Evolutionary conservation across 108 stramenopile species (phyloP).

Genomic region (Conticribra weissflogii): DNA sequence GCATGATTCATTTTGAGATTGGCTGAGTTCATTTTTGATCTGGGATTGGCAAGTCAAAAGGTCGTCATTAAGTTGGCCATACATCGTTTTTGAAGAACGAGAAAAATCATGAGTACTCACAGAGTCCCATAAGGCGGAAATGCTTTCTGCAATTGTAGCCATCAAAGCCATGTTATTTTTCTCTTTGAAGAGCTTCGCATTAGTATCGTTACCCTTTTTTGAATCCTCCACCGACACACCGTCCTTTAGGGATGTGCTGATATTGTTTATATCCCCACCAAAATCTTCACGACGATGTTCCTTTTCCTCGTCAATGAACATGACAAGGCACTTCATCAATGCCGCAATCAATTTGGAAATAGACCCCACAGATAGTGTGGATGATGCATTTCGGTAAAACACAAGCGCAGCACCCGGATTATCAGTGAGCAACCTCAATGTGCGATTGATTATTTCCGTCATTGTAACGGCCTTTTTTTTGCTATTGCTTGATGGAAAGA

Average conservation of each 20-base stretch:
- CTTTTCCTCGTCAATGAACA: constrained; percentile 45
- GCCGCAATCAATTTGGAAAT: constrained; percentile 86
- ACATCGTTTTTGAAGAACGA: not conserved
- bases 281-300: constrained; percentile 29
- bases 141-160: constrained; percentile 70
- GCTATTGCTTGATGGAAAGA: constrained; percentile 78
- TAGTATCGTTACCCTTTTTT: constrained; percentile 13
- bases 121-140: constrained; percentile 69
- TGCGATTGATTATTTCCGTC: constrained; percentile 78
- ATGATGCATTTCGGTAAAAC: constrained; percentile 84
- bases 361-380: constrained; percentile 61
- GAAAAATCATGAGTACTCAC: constrained; percentile 27
- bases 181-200: constrained; percentile 34
- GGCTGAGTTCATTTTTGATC: constrained; percentile 44
- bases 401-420: constrained; percentile 80
- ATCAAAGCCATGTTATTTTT: constrained; percentile 59
- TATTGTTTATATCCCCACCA: no score
- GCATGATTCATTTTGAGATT: constrained; percentile 40
- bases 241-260: constrained; percentile 14
- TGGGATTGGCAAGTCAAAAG: no score
- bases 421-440: constrained; percentile 70
- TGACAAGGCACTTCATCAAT: constrained; percentile 77
- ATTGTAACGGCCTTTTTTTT: constrained; percentile 9
- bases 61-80: no score
- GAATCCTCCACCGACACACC: constrained; percentile 37